Evolutionary conservation across 495 filamentous ascomycete species (phyloP), one percentile per base, ranked within the genome.

Genomic region (Alectoria sarmentosa): DNA sequence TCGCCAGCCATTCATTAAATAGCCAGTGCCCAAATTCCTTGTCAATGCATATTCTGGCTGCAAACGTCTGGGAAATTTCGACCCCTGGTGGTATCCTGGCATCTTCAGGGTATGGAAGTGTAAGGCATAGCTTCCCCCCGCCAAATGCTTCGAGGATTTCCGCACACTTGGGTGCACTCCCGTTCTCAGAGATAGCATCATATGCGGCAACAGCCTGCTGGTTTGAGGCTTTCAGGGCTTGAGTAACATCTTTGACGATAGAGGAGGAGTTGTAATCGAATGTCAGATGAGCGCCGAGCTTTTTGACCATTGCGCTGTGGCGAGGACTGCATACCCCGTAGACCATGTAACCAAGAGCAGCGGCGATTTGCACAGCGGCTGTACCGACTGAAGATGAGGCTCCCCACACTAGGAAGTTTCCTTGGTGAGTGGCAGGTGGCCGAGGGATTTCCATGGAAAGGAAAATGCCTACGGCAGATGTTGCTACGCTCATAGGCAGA

Each of bases 331-430:
- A 69, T 19, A 73, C 76, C 8, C 71, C 71, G 55, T 73, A 71
- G 61, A 76, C 74, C 9, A 68, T 69, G 46, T 68, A 74, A 11
- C 73, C 76, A 56, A 72, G 63, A 7, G 72, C 70, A n/a, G 59
- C 60, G 13, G 76, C 73, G 41, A 77, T 74, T 58, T 78, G 76
- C 17, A 78, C 74, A 13, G 65, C 70, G 63, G 71, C 70, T 49
- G 67, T 70, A 32, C 76, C 76, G 17, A 77, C 74, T 17, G 68
- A 71, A 0, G 75, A 73, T 14, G 72, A 71, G 58, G 75, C 76
- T 23, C 76, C 75, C 76, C 76, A 77, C 4, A 79, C 70, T 0
- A 79, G 44, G 17, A 79, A 70, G 17, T 44, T 72, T 48, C 49
- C 69, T 37, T 52, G 69, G 64, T 57, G 65, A 21, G 61, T 68